These are phyloP conservation scores for Lactuca sativa DNA, from an alignment of 129 eudicot genomes.

Conservation along the genomic window DNA sequence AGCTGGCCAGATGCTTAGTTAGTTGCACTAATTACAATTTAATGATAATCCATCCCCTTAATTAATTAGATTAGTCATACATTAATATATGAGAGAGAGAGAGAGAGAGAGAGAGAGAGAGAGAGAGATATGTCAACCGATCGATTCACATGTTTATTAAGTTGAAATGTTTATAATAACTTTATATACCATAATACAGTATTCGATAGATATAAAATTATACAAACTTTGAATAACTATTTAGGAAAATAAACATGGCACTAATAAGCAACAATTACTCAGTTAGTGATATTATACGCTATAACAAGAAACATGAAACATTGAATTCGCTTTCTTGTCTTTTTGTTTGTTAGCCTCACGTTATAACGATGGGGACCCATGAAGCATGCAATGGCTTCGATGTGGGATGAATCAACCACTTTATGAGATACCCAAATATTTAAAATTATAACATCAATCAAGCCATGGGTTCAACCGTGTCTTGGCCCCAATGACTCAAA, in stretches of 20 bases:
- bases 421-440: slow-evolving; percentile 16
- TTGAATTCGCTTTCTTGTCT: not conserved
- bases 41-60: slow-evolving; percentile 8
- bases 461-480: slow-evolving; percentile 17
- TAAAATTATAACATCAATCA: not conserved
- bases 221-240: too few relatives aligned
- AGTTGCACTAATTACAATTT: slow-evolving; percentile 8
- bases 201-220: too few relatives aligned
- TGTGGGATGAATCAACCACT: slow-evolving; percentile 9
- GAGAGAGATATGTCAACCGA: slow-evolving; percentile 19
- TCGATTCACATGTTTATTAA: not conserved
- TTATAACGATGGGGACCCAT: not conserved
- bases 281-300: not conserved
- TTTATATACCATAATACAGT: too few relatives aligned
- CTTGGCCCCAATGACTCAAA: slow-evolving; percentile 18
- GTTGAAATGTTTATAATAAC: not conserved
- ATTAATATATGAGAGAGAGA: not conserved
- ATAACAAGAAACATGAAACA: not conserved
- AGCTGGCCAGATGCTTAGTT: slow-evolving; percentile 24
- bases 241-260: not conserved
- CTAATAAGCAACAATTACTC: too few relatives aligned
- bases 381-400: not conserved
- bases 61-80: not conserved
- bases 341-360: not conserved
- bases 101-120: too few relatives aligned